Evolutionary conservation across 345 rosid genomes (phyloP).

Genomic region (Syzygium grande): DNA sequence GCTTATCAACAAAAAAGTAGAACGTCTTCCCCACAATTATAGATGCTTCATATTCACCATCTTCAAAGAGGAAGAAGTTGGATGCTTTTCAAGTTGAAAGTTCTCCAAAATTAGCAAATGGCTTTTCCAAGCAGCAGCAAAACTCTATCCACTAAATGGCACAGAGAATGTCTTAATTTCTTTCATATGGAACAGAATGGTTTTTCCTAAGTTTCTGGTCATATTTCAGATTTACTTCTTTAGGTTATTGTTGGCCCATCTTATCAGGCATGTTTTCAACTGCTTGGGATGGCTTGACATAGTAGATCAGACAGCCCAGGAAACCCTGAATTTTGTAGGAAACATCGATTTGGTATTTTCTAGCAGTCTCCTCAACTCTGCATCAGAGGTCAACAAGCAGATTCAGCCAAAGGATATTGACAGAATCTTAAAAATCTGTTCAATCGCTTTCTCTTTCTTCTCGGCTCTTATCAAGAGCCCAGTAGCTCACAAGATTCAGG

Average conservation of each 20-base stretch:
- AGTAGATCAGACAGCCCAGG: neutral
- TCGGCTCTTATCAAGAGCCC: neutral
- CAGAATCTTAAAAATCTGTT: neutral
- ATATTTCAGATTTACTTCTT: neutral
- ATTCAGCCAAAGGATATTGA: neutral
- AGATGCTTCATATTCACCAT: neutral
- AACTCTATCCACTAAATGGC: neutral
- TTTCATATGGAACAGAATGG: neutral
- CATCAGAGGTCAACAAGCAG: neutral
- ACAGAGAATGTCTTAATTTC: neutral
- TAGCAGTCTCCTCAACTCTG: neutral
- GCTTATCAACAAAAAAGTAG: neutral
- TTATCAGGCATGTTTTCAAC: neutral
- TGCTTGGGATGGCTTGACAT: neutral
- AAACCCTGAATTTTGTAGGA: neutral
- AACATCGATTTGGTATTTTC: neutral
- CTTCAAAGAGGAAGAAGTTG: neutral
- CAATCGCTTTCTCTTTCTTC: neutral
- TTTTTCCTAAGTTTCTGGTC: neutral
- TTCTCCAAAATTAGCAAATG: neutral
- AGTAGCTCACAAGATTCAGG: neutral
- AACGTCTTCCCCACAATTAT: neutral
- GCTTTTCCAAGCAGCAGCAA: neutral
- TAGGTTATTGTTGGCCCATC: neutral
- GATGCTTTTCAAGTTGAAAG: neutral